These are phyloP conservation scores for Alternaria sp. DNA, from an alignment of 2,329 filamentous ascomycete species.

Conservation along the genomic window DNA sequence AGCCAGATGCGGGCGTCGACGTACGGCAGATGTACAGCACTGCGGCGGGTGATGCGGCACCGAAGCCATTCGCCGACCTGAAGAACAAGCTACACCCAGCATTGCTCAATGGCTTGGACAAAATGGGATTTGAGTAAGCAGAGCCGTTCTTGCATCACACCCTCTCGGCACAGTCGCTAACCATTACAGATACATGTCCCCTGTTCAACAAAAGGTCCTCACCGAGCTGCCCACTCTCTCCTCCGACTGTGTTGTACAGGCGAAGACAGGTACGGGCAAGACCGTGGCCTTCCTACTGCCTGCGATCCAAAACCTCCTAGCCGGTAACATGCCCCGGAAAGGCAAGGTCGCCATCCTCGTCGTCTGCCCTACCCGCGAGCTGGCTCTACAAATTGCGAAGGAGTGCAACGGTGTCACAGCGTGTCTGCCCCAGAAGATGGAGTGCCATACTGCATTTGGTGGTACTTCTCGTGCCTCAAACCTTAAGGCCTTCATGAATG, in stretches of 20 bases:
- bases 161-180: conserved; percentile 11
- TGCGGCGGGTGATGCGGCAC: conserved; percentile 25
- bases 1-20: conserved; percentile 19
- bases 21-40: conserved; percentile 34
- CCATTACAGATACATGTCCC: conserved; percentile 54
- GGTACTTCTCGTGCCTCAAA: conserved; percentile 43
- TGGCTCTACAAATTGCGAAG: conserved; percentile 59
- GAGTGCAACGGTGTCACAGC: conserved; percentile 53
- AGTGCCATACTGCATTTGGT: conserved; percentile 56
- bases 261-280: conserved; percentile 59
- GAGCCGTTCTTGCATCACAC: background rate
- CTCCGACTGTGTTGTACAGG: conserved; percentile 61
- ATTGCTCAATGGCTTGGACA: conserved; percentile 40
- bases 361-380: conserved; percentile 57
- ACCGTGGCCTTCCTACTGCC: conserved; percentile 58
- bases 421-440: conserved; percentile 45
- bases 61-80: conserved; percentile 38
- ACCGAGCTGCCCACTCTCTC: conserved; percentile 57
- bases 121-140: conserved; percentile 48
- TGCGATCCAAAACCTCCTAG: conserved; percentile 54
- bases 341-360: conserved; percentile 55
- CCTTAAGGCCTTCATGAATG: conserved; percentile 43
- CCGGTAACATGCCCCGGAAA: conserved; percentile 34
- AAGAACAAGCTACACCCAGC: conserved; percentile 31
- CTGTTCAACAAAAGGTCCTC: conserved; percentile 62